Evolutionary conservation across 805 yeast genomes (phyloP), one percentile per base, ranked within the genome.

Genomic region (Candida nemodendra): DNA sequence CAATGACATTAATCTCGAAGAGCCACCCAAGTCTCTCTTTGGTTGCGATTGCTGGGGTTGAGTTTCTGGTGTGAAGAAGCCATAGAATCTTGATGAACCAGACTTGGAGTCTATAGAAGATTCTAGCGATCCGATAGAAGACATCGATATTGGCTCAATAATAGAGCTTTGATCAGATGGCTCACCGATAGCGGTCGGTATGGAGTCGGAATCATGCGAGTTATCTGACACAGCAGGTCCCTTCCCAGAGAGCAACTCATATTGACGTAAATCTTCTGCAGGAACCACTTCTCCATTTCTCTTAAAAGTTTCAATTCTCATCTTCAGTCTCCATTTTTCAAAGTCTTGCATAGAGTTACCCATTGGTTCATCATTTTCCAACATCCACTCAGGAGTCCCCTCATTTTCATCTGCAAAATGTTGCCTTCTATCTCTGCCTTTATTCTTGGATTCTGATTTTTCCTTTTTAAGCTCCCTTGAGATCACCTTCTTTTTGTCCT

Each of bases 301-400:
- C 42, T 62, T 66, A 24, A 67, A 66, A 27, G 76, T 77, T 50
- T 75, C 76, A 32, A 67, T 57, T 43, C 67, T 68, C 81, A 75
- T 72, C 43, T 65, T 66, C 33, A 69, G 57, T 54, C 76, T 75
- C 83, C 83, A 78, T 43, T 64, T 68, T 51, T 78, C 84, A 48
- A 77, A 78, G 44, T 78, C 83, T 37, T 72, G 72, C 3, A 74
- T 73, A 0, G 81, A 70, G 37, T 68, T 72, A 15, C 81, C 81
- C 61, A 53, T 43, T 13, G 62, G 59, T 27, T 53, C 57, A 35
- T 59, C 62, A 58, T 70, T 52, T 52, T 65, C 56, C 44, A 54
- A 26, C 62, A 65, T 53, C 69, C 69, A 64, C 25, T 54, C 64
- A 1, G 67, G 67, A 3, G 57, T 50, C 27, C 53, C 59, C n/a